Conservation (phyloP, 495 filamentous ascomycete species). For the Hamigera avellanea region DNA sequence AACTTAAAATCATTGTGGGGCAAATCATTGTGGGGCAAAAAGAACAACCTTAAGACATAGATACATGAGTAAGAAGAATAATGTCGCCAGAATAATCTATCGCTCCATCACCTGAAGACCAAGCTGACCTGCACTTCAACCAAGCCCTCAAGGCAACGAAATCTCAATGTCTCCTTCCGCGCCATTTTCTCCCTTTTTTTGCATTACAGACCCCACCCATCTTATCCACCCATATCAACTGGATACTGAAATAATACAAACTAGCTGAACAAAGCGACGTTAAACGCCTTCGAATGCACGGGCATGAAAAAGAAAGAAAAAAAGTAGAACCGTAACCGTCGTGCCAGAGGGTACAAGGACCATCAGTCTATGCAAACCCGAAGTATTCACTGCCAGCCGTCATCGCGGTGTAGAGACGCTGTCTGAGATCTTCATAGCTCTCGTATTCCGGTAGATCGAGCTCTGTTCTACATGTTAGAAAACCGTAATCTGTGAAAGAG, state of each 20-base stretch:
- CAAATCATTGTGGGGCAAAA: not conserved
- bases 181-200: not conserved
- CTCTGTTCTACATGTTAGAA: conserved; percentile 48
- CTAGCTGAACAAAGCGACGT: conserved; percentile 4
- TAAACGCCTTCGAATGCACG: conserved; percentile 40
- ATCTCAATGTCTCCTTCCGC: not conserved
- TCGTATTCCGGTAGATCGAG: conserved; percentile 98
- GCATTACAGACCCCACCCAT: conserved; percentile 7
- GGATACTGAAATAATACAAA: conserved; percentile 10
- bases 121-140: conserved; percentile 38
- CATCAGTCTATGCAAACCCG: conserved; percentile 66
- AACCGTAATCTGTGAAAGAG: conserved; percentile 1
- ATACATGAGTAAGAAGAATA: conserved; percentile 2
- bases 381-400: conserved; percentile 96
- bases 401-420: conserved; percentile 85
- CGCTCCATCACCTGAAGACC: conserved; percentile 1
- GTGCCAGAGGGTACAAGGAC: conserved; percentile 3
- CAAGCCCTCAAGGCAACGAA: conserved; percentile 1
- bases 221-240: not conserved
- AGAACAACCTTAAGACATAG: not conserved
- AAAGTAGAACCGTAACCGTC: conserved; percentile 5
- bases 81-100: not conserved
- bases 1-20: too few relatives aligned
- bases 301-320: conserved; percentile 14
- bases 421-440: conserved; percentile 80